Evolutionary conservation across 257 asterid species (phyloP).

Genomic region (Solanum etuberosum): DNA sequence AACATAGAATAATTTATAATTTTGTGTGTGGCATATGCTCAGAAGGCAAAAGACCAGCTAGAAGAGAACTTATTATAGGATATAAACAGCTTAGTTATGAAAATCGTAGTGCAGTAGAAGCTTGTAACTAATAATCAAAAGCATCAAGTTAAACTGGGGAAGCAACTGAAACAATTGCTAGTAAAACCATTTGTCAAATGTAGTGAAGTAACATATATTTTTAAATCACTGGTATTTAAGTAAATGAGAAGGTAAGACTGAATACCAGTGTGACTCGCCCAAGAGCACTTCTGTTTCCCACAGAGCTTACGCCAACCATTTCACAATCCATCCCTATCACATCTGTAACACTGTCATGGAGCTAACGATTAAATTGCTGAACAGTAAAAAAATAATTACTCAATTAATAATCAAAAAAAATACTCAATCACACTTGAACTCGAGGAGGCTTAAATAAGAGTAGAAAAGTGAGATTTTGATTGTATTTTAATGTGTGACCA

Average conservation of each 20-base stretch:
- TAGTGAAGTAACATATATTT: neutral
- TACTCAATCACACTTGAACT: neutral
- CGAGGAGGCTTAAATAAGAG: neutral
- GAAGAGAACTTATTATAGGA: neutral
- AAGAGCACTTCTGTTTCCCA: constrained; percentile 90
- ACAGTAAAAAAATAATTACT: neutral
- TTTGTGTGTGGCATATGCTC: neutral
- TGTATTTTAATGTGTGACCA: neutral
- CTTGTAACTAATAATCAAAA: neutral
- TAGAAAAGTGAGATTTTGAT: neutral
- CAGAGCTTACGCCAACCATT: constrained; percentile 86
- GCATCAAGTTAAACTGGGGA: neutral
- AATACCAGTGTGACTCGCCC: constrained; percentile 90
- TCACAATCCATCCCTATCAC: constrained; percentile 92
- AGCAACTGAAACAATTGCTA: neutral
- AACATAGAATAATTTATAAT: neutral
- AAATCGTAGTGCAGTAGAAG: neutral
- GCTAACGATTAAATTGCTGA: neutral
- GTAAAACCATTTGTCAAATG: neutral
- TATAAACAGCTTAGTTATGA: neutral
- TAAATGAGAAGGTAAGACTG: constrained; percentile 1
- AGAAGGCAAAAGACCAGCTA: neutral
- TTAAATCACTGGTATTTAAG: neutral
- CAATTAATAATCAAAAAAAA: neutral
- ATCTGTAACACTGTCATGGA: constrained; percentile 51